Percentiles rank a stretch among this genome's conserved stretches.
Evolutionary conservation across 805 yeast species (phyloP).

Genomic region (Saccharomycopsis fibuligera): DNA sequence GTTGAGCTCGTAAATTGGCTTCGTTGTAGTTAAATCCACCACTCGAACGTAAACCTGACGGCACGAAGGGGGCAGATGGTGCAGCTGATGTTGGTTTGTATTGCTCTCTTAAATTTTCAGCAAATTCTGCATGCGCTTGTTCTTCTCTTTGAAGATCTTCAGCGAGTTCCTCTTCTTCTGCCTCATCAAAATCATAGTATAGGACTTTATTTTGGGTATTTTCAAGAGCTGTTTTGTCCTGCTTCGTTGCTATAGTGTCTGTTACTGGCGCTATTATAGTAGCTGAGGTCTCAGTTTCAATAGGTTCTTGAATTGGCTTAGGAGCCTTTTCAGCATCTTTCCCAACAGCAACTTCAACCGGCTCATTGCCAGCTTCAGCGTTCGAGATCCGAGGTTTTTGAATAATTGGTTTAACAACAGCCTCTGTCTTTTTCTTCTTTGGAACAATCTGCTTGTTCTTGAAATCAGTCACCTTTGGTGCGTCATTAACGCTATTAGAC

Average conservation of each 20-base stretch:
- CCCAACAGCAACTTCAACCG: background rate
- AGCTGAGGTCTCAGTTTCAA: no score
- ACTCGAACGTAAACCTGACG: no score
- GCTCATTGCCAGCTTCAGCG: background rate
- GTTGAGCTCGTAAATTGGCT: constrained; percentile 50
- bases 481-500: no score
- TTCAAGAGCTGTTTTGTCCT: background rate
- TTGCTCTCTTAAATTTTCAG: constrained; percentile 31
- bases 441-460: background rate
- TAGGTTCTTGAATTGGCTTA: no score
- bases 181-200: constrained; percentile 63
- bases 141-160: constrained; percentile 65
- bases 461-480: background rate
- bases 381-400: no score
- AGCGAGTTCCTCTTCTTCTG: constrained; percentile 65
- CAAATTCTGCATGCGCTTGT: constrained; percentile 62
- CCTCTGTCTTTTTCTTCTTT: no score
- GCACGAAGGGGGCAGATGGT: constrained; percentile 71
- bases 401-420: no score
- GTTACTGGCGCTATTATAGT: no score
- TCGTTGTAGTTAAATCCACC: constrained; percentile 52
- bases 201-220: background rate
- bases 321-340: no score
- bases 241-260: no score
- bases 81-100: constrained; percentile 31